Evolutionary conservation across 1,139 yeast species (phyloP).

Genomic region (Taphrina confusa): DNA sequence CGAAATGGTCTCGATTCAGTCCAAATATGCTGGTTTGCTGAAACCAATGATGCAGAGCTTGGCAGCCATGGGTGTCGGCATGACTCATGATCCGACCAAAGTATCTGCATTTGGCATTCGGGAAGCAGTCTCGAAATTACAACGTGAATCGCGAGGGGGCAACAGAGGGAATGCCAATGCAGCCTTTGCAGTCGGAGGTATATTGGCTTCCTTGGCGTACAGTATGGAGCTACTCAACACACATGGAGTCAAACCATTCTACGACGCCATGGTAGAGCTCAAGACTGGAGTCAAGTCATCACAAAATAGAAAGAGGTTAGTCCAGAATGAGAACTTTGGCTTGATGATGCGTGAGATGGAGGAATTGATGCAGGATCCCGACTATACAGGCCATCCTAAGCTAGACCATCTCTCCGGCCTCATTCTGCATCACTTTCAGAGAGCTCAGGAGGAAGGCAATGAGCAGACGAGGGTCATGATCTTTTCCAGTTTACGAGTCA

Average conservation of each 20-base stretch:
- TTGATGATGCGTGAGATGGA: conserved; percentile 54
- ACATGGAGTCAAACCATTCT: conserved; percentile 81
- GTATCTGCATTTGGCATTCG: conserved; percentile 73
- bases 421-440: conserved; percentile 38
- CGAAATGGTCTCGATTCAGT: conserved; percentile 58
- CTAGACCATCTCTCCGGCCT: conserved; percentile 45
- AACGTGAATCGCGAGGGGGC: conserved; percentile 43
- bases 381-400: conserved; percentile 72
- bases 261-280: conserved; percentile 49
- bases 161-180: conserved; percentile 41
- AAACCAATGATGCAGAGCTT: conserved; percentile 67
- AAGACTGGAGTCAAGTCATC: conserved; percentile 50
- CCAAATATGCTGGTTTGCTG: conserved; percentile 60
- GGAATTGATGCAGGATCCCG: conserved; percentile 49
- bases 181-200: conserved; percentile 47
- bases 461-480: conserved; percentile 73
- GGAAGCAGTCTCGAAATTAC: conserved; percentile 58
- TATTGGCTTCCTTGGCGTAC: conserved; percentile 75
- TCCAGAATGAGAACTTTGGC: conserved; percentile 55
- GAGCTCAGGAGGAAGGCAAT: conserved; percentile 38
- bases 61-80: conserved; percentile 57
- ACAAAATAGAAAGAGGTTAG: conserved; percentile 62
- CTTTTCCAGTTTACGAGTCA: conserved; percentile 83
- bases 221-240: conserved; percentile 56
- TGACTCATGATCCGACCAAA: conserved; percentile 58